Base-by-base conservation (phyloP, 2,329 filamentous ascomycete genomes). In the Colletotrichum sp. region DNA sequence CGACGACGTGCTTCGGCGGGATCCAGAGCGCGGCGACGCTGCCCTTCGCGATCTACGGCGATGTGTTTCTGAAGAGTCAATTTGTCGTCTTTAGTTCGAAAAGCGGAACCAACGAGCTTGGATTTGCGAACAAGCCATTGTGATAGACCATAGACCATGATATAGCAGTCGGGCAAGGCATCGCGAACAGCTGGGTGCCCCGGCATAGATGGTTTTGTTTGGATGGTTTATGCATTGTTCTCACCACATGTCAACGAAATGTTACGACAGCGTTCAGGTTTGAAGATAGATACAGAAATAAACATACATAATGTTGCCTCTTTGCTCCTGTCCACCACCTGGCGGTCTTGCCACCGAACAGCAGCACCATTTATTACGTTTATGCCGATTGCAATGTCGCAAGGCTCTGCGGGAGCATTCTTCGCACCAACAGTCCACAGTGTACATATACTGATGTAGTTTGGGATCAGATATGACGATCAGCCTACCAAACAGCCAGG, bases 61-160 rank as follows among this genome's bases (percentile, higher is more conserved):
- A 88, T 76, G 81, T 87, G 39, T 82, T 87, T 71, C 77, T 89
- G 78, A 84, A 89, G 80, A 81, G 87, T 64, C 83, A 89, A 78
- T 84, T 86, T 80, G 80, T 87, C n/a, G 84, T 87, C 6, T 87
- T 87, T 70, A 81, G 43, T 52, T 52, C 43, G 0, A 52, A 87
- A 52, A 80, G 83, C 5, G 80, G 81, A 9, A 77, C 78, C 4
- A 78, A 77, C 1, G 60, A 75, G 30, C 80, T 87, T 6, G 85
- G 85, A 3, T 86, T 87, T 61, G 85, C 85, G 12, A 86, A 85
- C 61, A 87, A 87, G 80, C 71, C 68, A 8, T 28, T 77, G n/a
- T 73, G 36, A 66, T 58, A n/a, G 18, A 16, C 10, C 18, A 22
- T 52, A 52, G 25, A 66, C 39, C 55, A 58, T 27, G 55, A 22